Evolutionary conservation across 148 eudicot genomes (phyloP), one percentile per base, ranked within the genome.

Genomic region (Cornus kousa): DNA sequence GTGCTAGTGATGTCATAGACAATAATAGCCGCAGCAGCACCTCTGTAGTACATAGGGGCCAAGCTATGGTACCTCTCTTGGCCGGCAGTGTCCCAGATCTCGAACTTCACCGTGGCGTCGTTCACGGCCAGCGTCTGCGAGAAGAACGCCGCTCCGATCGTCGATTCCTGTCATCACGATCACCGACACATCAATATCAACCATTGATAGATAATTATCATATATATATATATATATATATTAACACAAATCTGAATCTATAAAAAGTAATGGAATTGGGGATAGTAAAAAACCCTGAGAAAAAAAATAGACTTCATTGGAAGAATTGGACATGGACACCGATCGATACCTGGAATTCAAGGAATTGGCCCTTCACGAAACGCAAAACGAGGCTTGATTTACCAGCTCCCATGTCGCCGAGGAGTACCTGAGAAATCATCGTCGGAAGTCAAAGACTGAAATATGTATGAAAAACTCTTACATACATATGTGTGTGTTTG

Each of bases 21-120:
- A 23, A 96, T 96, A 24, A 96, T 92, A 6, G 99, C 99, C 3
- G 99, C 99, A 11, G 98, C 99, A 22, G 99, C 98, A 19, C 99
- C 98, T 82, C 99, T 84, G 78, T 96, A 96, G 79, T 96, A 96
- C 99, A 96, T 96, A 55, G 99, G 99, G 69, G 99, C 99, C 84
- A 96, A 92, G 80, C 99, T 93, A 76, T 96, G 99, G 81, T 96
- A 93, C 84, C 99, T 91, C 83, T 93, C 99, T 80, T 93, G 98
- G 0, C 97, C 97, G 70, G 97, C 99, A 24, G 97, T 93, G 77
- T 95, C 99, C 97, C 99, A 93, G 76, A 95, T 93, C 96, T 95
- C 98, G 74, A 95, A 93, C 76, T 95, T 95, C 74, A 95, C 97
- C 3, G 98, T 91, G 24, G 89, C 90, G n/a, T 91, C 97, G 71